Conservation (phyloP, 1,284 basidiomycete genomes). For the Kalmanozyma brasiliensis region DNA sequence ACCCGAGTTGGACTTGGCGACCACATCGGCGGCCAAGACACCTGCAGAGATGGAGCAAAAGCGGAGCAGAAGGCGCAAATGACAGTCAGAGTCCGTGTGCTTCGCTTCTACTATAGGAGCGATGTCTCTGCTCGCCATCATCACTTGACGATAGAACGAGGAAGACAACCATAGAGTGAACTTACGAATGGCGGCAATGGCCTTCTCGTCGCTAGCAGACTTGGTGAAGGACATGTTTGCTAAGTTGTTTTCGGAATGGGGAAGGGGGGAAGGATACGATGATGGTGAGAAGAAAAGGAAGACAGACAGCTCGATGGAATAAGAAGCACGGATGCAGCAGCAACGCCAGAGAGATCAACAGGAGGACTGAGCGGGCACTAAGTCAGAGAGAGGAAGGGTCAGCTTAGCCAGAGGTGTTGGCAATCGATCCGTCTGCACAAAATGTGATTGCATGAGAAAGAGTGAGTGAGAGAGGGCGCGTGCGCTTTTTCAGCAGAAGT, state of each 20-base stretch:
- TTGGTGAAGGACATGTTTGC: conserved; percentile 54
- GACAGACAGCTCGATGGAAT: too few species aligned
- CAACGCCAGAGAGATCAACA: conserved; percentile 6
- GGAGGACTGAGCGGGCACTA: not conserved
- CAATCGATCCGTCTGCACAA: conserved; percentile 7
- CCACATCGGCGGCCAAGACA: conserved; percentile 58
- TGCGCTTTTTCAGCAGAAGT: conserved; percentile 5
- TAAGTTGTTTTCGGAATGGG: conserved; percentile 5
- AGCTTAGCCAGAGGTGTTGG: not conserved
- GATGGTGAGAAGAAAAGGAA: conserved; percentile 27
- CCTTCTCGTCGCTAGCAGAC: conserved; percentile 56
- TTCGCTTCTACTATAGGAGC: too few species aligned
- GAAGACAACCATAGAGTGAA: conserved; percentile 2
- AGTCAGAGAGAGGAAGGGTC: too few species aligned
- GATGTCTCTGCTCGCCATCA: too few species aligned
- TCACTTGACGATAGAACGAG: not conserved
- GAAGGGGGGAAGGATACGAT: conserved; percentile 4
- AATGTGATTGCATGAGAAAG: not conserved
- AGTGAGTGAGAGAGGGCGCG: conserved; percentile 4
- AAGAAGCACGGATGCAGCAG: too few species aligned
- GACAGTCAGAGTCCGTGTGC: not conserved
- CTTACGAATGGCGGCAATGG: conserved; percentile 62
- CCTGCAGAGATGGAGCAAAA: conserved; percentile 19
- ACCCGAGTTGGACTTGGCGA: conserved; percentile 76
- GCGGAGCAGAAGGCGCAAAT: not conserved